phyloP scores from a whole-genome alignment of 176 grass and related monocot species.

The Miscanthus lutarioriparius region DNA sequence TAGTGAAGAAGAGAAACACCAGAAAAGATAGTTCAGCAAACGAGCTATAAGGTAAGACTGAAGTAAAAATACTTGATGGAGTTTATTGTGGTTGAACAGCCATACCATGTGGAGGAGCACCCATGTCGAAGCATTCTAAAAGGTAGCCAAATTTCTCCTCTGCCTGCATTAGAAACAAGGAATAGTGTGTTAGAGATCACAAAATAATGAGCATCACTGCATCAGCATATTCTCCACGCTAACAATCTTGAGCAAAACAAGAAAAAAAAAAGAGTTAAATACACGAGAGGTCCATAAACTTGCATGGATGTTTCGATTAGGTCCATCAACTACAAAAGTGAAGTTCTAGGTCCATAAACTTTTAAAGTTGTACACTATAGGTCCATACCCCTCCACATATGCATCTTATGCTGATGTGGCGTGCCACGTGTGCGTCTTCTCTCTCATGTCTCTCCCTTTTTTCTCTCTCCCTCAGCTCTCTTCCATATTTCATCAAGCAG shows the following conservation, averaged over 20 bases:
- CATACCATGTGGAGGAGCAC: conserved; percentile 95
- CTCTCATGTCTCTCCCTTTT: no score
- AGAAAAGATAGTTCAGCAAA: background rate
- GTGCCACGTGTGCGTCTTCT: no score
- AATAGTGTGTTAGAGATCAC: background rate
- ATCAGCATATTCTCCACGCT: conserved; percentile 7
- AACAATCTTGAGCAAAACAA: conserved; percentile 1
- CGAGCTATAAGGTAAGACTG: background rate
- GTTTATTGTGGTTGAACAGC: background rate
- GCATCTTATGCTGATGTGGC: no score
- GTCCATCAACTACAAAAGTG: no score
- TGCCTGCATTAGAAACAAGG: conserved; percentile 45
- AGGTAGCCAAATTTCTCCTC: conserved; percentile 98
- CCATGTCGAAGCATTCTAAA: conserved; percentile 89
- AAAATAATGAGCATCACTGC: conserved; percentile 5
- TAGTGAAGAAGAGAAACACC: conserved; percentile 13
- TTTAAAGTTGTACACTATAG: no score
- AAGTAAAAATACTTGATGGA: background rate
- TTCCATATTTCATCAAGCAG: no score
- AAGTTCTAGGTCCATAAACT: no score
- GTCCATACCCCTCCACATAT: no score
- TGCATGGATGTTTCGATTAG: no score
- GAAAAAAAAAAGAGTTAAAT: no score
- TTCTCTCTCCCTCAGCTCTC: no score
- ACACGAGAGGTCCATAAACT: no score